Base-by-base conservation (phyloP, 495 filamentous ascomycete species). In the Pyrenula massariospora region DNA sequence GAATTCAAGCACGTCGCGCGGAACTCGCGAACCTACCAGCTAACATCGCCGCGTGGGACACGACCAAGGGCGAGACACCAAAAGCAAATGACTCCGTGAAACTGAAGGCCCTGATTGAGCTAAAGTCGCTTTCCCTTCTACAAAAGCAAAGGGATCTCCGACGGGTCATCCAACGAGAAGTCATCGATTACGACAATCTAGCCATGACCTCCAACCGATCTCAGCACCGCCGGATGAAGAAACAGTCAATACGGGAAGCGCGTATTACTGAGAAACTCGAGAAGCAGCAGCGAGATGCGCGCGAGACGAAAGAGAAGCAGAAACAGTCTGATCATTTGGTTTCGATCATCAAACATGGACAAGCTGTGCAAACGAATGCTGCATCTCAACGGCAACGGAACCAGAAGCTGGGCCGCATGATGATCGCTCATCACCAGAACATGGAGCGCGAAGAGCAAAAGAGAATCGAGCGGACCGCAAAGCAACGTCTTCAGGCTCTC, bases 371-470 rank as follows among this genome's bases (percentile, higher is more conserved):
- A 53, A 80, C 78, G 59, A 68, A 71, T 49, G 68, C 75, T 8
- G 60, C 58, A 24, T 63, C 68, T 22, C 88, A 90, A 65, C 78
- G 75, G 36, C 72, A 64, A 59, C 89, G 91, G 60, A 77, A 84
- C 59, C 84, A 89, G 64, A 96, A 94, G 70, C 71, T 96, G 54
- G 89, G 91, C 54, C 85, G 89, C 19, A 80, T 87, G 69, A 95
- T 96, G 88, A 72, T 88, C 25, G 66, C 77, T 48, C 90, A 95
- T 36, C 93, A 98, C 64, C 87, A 91, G 71, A 85, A 91, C 68
- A 96, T 97, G 70, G 93, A 97, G 70, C 95, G 96, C 68, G 93
- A 98, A 74, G 93, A 98, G 74, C 92, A 96, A 77, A 95, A 93
- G 72, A 85, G 93, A 59, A 84, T 97, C 60, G 93, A 98, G 70